Evolutionary conservation across 2,329 filamentous ascomycete species (phyloP), one percentile per base, ranked within the genome.

Genomic region (Scleromitrula shiraiana): DNA sequence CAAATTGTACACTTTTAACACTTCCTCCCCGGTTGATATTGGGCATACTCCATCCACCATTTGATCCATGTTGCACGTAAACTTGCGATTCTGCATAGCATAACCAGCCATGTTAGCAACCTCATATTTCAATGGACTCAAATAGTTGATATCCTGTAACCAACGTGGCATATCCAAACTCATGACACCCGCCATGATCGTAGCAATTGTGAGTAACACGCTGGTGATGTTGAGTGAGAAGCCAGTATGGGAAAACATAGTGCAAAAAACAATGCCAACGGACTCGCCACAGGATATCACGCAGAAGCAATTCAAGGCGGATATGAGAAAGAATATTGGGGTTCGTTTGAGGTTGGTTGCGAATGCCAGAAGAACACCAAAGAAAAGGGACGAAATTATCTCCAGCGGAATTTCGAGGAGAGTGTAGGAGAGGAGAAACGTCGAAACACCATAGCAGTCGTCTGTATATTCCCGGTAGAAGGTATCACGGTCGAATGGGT

Each of bases 391-490:
- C 17, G 78, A 77, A 35, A 80, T 46, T 8, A 85, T 68, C 65
- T 87, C 83, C 58, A 86, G 85, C 0, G 84, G 84, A 0, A 85
- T 62, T 56, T 88, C 84, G 7, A 85, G 72, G 1, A 77, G 64
- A 0, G 81, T 82, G 63, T 88, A 88, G n/a, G 78, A 76, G 1
- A 78, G 64, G 24, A 87, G 72, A 65, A 88, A 88, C 0, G 80
- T 77, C 52, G 82, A 78, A 2, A 81, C 74, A 5, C 77, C 71
- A 59, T 88, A 88, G 2, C 82, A 77, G 10, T 76, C 73, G 62
- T 88, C 84, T 50, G 81, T 80, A 58, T 84, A 76, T 65, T 88
- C 84, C 52, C 80, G 77, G 59, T 87, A 85, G 62, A 87, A 88
- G 1, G 87, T 82, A 48, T 85, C 81, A 1, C 82, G 71, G 59